Conservation (phyloP, 371 early-diverging fungal genomes). For the Paramicrosporidium saccamoebae region DNA sequence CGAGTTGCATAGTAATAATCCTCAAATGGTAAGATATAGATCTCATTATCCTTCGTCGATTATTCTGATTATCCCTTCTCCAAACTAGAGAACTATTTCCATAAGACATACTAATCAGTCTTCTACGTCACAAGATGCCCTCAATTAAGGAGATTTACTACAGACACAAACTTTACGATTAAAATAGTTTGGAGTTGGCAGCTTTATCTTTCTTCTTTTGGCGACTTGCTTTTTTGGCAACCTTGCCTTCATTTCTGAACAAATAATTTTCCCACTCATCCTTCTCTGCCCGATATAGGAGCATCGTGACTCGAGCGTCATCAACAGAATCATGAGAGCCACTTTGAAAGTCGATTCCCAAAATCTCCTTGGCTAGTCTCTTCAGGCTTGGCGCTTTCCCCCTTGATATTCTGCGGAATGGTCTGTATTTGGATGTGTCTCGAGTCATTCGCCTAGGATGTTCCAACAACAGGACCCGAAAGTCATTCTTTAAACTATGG, state of each 20-base stretch:
- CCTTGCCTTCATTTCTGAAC: constrained; percentile 3
- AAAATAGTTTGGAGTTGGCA: too few species aligned
- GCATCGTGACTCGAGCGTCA: constrained; percentile 65
- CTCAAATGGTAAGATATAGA: too few species aligned
- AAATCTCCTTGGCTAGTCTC: constrained; percentile 24
- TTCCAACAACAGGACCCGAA: constrained; percentile 25
- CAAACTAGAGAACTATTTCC: too few species aligned
- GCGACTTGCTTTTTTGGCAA: constrained; percentile 3
- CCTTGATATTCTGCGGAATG: constrained; percentile 22
- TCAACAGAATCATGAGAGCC: constrained; percentile 66
- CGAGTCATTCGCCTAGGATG: constrained; percentile 42
- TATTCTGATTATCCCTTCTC: too few species aligned
- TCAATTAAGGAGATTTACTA: too few species aligned
- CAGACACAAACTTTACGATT: too few species aligned
- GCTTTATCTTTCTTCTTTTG: too few species aligned
- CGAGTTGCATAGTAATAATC: too few species aligned
- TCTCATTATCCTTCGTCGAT: too few species aligned
- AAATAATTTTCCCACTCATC: constrained; percentile 34
- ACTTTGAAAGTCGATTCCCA: constrained; percentile 42
- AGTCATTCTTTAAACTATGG: constrained; percentile 60
- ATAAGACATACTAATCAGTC: too few species aligned
- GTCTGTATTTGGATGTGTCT: constrained; percentile 43
- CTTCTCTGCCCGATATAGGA: constrained; percentile 41
- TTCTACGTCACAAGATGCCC: too few species aligned
- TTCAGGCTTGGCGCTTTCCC: constrained; percentile 34